Evolutionary conservation across 768 basidiomycete species (phyloP).

Genomic region (Boletus reticuloceps): DNA sequence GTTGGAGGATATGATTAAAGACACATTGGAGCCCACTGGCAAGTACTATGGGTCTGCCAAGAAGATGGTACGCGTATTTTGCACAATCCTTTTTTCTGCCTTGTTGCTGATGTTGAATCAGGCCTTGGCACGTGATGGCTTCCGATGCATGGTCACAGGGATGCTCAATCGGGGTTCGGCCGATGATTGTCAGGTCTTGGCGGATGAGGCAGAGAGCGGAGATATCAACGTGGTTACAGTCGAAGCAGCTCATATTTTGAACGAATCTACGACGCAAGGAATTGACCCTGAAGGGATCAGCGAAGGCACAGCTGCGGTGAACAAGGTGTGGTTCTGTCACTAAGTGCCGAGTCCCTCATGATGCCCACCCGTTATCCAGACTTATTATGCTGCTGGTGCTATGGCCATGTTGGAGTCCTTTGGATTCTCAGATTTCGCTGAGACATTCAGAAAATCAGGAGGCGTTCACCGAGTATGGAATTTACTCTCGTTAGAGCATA

Average conservation of each 20-base stretch:
- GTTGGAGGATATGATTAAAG: background rate
- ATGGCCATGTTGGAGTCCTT: background rate
- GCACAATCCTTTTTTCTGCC: background rate
- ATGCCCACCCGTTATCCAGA: background rate
- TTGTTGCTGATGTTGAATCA: background rate
- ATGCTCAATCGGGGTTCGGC: background rate
- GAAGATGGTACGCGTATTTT: too few relatives aligned
- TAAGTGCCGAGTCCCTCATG: too few relatives aligned
- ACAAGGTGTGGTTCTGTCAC: background rate
- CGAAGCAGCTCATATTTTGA: background rate
- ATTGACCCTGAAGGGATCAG: background rate
- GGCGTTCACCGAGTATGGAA: background rate
- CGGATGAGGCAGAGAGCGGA: too few relatives aligned
- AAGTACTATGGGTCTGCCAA: background rate
- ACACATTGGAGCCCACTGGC: background rate
- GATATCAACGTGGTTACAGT: fast-evolving
- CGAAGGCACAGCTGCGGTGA: background rate
- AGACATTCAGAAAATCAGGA: background rate
- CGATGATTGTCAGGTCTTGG: background rate
- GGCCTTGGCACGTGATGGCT: background rate
- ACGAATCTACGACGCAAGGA: background rate
- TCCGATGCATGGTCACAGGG: background rate
- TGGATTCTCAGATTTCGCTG: background rate
- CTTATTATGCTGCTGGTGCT: background rate
- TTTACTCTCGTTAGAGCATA: background rate